These are phyloP conservation scores for Mollisiaceae sp. DNA, from an alignment of 2,329 filamentous ascomycete genomes.

Conservation along the genomic window DNA sequence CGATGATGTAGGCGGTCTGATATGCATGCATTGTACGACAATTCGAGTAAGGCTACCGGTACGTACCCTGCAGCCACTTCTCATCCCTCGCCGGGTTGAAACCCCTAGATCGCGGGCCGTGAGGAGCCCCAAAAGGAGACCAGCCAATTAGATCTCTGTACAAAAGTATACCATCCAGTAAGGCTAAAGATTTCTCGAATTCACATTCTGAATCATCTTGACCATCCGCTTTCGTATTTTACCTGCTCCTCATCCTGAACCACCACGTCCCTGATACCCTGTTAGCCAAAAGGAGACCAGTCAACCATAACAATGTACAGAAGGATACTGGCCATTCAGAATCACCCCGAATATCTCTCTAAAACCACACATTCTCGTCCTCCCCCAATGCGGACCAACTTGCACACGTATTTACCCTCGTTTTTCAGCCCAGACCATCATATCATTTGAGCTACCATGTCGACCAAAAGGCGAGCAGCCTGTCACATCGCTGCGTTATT, in stretches of 20 bases:
- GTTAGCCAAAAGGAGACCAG: background rate
- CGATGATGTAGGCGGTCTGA: too few species aligned
- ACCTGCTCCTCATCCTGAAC: background rate
- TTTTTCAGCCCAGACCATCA: background rate
- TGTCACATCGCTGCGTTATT: background rate
- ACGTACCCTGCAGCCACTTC: background rate
- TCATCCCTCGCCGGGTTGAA: background rate
- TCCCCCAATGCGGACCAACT: background rate
- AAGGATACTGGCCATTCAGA: background rate
- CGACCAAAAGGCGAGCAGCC: background rate
- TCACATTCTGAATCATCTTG: background rate
- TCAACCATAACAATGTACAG: background rate
- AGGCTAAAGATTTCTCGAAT: background rate
- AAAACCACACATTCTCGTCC: background rate
- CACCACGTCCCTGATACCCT: background rate
- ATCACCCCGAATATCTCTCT: background rate
- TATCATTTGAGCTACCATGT: background rate
- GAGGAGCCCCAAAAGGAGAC: slow-evolving; percentile 3
- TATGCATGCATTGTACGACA: too few species aligned
- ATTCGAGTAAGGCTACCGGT: too few species aligned
- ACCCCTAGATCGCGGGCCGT: too few species aligned
- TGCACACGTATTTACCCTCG: too few species aligned
- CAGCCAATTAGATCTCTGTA: background rate
- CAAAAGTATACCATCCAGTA: slow-evolving; percentile 2
- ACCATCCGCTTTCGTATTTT: background rate